A percentile compares a stretch with the other conserved stretches of the same genome.
Conservation (phyloP, 768 basidiomycete genomes). For the Pleurotus djamor region DNA sequence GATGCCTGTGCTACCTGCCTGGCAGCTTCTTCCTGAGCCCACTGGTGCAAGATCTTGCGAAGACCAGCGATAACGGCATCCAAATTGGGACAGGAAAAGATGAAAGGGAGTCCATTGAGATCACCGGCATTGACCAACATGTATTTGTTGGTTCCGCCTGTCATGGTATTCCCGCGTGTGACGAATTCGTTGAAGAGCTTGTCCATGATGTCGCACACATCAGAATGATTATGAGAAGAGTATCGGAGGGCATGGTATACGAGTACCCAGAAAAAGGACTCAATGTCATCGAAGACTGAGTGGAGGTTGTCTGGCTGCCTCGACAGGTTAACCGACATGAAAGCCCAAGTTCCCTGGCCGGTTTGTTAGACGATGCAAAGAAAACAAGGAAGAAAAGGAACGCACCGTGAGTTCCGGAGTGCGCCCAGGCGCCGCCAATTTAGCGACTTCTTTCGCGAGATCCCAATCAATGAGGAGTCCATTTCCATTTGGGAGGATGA, state of each 20-base stretch:
- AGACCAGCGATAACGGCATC: too few relatives aligned
- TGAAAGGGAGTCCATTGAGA: too few relatives aligned
- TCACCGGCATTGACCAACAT: too few relatives aligned
- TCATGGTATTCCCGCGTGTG: too few relatives aligned
- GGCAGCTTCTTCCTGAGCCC: too few relatives aligned
- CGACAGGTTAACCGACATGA: slow-evolving; percentile 11
- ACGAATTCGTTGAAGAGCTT: too few relatives aligned
- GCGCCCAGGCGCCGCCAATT: background rate
- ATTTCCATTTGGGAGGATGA: background rate
- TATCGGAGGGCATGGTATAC: slow-evolving; percentile 12
- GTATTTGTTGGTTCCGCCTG: too few relatives aligned
- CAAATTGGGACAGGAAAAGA: too few relatives aligned
- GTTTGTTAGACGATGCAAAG: too few relatives aligned
- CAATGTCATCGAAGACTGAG: slow-evolving; percentile 10
- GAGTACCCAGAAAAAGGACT: slow-evolving; percentile 17
- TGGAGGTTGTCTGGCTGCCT: slow-evolving; percentile 1
- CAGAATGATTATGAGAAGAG: slow-evolving; percentile 3
- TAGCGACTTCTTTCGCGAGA: background rate
- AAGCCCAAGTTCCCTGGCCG: slow-evolving; percentile 17
- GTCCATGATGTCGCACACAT: background rate
- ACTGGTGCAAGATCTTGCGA: too few relatives aligned
- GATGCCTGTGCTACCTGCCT: too few relatives aligned
- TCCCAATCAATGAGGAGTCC: slow-evolving; percentile 7
- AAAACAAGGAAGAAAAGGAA: too few relatives aligned
- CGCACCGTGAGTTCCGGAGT: slow-evolving; percentile 1